Base-by-base conservation (phyloP, 23 red algal species). In the Gracilaria domingensis region DNA sequence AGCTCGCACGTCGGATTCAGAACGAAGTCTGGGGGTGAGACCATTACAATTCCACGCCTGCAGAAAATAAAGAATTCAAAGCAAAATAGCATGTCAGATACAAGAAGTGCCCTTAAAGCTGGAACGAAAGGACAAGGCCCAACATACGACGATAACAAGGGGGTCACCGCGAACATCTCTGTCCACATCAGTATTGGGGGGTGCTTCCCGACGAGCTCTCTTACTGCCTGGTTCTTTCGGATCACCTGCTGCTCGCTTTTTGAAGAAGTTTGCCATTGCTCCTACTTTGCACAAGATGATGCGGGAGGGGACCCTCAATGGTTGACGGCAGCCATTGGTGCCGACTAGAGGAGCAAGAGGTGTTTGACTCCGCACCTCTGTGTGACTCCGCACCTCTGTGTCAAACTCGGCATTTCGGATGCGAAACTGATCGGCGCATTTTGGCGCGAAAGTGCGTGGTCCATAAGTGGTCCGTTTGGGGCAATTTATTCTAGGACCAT, bases 1-100 rank as follows among this genome's bases (percentile, higher is more conserved):
- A 38, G 45, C 73, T 40, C 35, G 53, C 12, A 40, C 45, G n/a
- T 90, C 75, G 17, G 65, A 35, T 33, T 82, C 79, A 51, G 54
- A 61, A 69, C 87, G 87, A 48, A 90, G 45, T 24, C 87, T 45
- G 40, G 54, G 57, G 9, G 87, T 81, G 16, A 90, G 76, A 13
- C 87, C 87, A 50, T 90, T 90, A 75, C 87, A 90, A 60, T 90
- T 90, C 87, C 87, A 90, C 50, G 39, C 72, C 72, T 77, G 40
- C 9, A 4, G n/a, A n/a, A n/a, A n/a, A n/a, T n/a, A 24, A 34
- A 69, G 28, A 30, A 37, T 69, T 20, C 11, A 34, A 69, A 69
- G 32, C 33, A 34, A 36, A 36, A 69, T 12, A 7, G 8, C 33
- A 37, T 30, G 28, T 69, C 8, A 32, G 16, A 37, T 18, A 18